Conservation (phyloP, 2,329 filamentous ascomycete genomes). For the Cytospora leucostoma region DNA sequence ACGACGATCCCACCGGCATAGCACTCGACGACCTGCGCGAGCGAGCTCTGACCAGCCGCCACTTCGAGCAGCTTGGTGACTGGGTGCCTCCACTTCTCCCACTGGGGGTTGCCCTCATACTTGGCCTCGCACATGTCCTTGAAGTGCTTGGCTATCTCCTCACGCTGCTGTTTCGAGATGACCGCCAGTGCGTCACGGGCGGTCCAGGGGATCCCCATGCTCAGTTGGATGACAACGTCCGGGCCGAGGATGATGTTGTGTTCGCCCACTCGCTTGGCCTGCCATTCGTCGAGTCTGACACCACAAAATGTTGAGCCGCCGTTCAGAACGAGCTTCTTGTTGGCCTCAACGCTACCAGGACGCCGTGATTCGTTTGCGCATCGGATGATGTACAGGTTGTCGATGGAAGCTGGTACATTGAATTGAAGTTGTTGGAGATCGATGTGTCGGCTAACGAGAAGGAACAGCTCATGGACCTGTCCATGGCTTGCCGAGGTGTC, state of each 20-base stretch:
- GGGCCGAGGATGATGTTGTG: constrained; percentile 28
- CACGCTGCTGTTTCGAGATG: constrained; percentile 27
- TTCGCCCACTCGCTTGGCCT: constrained; percentile 24
- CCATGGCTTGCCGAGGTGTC: constrained; percentile 22
- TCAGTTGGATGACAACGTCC: constrained; percentile 26
- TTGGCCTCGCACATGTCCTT: constrained; percentile 28
- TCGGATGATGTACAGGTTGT: constrained; percentile 27
- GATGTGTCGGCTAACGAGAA: constrained; percentile 25
- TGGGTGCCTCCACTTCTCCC: constrained; percentile 26
- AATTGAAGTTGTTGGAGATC: constrained; percentile 23
- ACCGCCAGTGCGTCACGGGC: constrained; percentile 24
- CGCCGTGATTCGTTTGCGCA: constrained; percentile 20
- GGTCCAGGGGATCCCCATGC: constrained; percentile 27
- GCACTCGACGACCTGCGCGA: constrained; percentile 26
- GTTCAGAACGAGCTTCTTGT: constrained; percentile 24
- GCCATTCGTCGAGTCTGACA: constrained; percentile 26
- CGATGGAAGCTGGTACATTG: constrained; percentile 20
- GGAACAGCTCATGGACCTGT: constrained; percentile 27
- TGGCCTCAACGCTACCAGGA: constrained; percentile 6
- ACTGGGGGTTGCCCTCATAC: constrained; percentile 23
- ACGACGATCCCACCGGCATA: constrained; percentile 27
- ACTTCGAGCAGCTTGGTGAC: constrained; percentile 28
- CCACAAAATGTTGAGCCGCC: constrained; percentile 25
- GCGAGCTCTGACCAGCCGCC: constrained; percentile 19
- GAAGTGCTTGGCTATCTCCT: constrained; percentile 24